Base-by-base conservation (phyloP, 75 land plant genomes). In the Cryptomeria japonica region DNA sequence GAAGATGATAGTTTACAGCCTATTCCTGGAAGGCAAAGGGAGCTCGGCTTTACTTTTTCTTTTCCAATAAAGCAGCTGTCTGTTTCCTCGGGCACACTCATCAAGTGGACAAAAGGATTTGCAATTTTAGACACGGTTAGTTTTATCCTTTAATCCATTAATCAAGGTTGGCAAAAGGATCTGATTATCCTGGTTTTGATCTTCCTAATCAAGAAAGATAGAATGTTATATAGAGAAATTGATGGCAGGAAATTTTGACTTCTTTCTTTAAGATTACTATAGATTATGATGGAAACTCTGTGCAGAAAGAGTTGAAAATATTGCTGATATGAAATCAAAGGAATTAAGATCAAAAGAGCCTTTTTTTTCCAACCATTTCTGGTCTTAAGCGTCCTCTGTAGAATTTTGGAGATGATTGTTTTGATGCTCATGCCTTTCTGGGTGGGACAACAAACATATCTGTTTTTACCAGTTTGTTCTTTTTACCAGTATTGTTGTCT, bases 101-200 rank as follows among this genome's bases (percentile, higher is more conserved):
- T 96, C 3, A 93, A 93, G 53, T 96, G 97, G 95, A 93, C 95
- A 36, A 95, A 96, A 89, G 97, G 94, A 25, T 96, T 95, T 87
- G 58, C 89, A n/a, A 89, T 96, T 51, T 85, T 88, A 47, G 97
- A 95, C 77, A 92, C 90, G 92, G 99, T 97, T 80, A 89, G 97
- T 91, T 84, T 42, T 13, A 39, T 14, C 19, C 16, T 64, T 36
- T 46, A 82, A 42, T 82, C 10, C 32, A n/a, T 82, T 34, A 82
- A 28, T 39, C 49, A 44, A 6, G 47, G 49, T 28, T 46, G 32
- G n/a, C 42, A 46, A 44, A 82, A 82, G 34, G 84, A 46, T 46
- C 34, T 31, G n/a, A 32, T 75, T 75, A 31, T 75, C 38, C 10
- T 32, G 15, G 3, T 75, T 75, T 75, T 75, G 77, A 75, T 12